These are phyloP conservation scores for Plasmodium reichenowi DNA, from an alignment of 169 alveolate genomes.

Conservation along the genomic window DNA sequence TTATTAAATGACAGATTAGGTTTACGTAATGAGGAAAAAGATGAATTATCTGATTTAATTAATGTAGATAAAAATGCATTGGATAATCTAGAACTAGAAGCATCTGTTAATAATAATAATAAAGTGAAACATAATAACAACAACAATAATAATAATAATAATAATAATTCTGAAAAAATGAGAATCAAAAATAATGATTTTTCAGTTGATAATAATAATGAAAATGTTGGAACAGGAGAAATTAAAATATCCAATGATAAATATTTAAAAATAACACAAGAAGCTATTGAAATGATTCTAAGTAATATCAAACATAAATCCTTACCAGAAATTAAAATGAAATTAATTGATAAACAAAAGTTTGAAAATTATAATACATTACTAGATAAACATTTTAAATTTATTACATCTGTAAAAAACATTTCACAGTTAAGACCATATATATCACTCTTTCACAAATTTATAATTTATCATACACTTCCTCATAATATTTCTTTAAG, in stretches of 20 bases:
- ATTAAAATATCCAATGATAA: conserved; percentile 68
- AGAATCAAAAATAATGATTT: conserved; percentile 24
- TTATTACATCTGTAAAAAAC: conserved; percentile 57
- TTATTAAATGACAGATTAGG: conserved; percentile 61
- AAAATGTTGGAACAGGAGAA: conserved; percentile 12
- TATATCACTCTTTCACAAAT: conserved; percentile 59
- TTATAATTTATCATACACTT: conserved; percentile 61
- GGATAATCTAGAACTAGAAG: conserved; percentile 8
- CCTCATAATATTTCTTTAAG: conserved; percentile 68
- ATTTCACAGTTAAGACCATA: conserved; percentile 59
- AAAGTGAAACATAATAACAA: background rate
- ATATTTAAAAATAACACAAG: conserved; percentile 63
- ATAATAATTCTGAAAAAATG: conserved; percentile 15
- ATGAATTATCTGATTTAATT: conserved; percentile 35
- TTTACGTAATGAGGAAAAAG: conserved; percentile 38
- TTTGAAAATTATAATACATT: conserved; percentile 70
- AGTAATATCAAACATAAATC: conserved; percentile 65
- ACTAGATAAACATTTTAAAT: conserved; percentile 68
- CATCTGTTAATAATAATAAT: background rate
- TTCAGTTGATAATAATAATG: conserved; percentile 18
- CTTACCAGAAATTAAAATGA: conserved; percentile 55
- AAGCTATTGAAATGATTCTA: conserved; percentile 75
- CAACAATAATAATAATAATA: conserved; percentile 8
- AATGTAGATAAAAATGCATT: conserved; percentile 58
- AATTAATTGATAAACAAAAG: conserved; percentile 48